These are phyloP conservation scores for Rhizopogon salebrosus DNA, from an alignment of 768 basidiomycete genomes.

Conservation along the genomic window DNA sequence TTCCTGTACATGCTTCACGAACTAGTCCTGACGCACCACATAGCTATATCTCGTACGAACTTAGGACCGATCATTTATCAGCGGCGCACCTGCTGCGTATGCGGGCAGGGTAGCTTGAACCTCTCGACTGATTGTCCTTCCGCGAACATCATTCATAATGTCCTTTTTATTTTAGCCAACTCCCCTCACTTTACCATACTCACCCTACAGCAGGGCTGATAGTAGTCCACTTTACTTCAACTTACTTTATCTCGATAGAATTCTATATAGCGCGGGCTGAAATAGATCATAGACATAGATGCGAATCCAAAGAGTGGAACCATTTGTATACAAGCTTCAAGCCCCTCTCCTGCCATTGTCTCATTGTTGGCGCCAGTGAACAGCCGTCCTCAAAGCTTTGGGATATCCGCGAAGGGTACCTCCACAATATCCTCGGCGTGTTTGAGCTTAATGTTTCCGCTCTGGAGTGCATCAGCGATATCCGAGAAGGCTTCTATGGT, in stretches of 20 bases:
- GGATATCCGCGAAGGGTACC: not conserved
- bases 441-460: not conserved
- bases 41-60: not conserved
- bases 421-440: not conserved
- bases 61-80: not conserved
- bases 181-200: no score
- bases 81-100: not conserved
- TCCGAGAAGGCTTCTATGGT: not conserved
- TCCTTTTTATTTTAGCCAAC: not conserved
- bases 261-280: no score
- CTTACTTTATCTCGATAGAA: no score
- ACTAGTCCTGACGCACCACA: not conserved
- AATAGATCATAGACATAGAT: no score
- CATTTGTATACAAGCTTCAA: no score
- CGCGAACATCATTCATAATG: not conserved
- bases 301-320: no score
- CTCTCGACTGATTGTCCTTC: not conserved
- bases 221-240: no score
- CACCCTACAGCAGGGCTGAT: no score
- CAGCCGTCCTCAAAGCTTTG: not conserved
- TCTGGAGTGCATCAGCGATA: not conserved
- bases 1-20: not conserved
- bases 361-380: not conserved
- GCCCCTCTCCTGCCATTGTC: no score
- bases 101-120: not conserved